Evolutionary conservation across 2,329 filamentous ascomycete species (phyloP), one percentile per base, ranked within the genome.

Genomic region (Colletotrichum abscissum): DNA sequence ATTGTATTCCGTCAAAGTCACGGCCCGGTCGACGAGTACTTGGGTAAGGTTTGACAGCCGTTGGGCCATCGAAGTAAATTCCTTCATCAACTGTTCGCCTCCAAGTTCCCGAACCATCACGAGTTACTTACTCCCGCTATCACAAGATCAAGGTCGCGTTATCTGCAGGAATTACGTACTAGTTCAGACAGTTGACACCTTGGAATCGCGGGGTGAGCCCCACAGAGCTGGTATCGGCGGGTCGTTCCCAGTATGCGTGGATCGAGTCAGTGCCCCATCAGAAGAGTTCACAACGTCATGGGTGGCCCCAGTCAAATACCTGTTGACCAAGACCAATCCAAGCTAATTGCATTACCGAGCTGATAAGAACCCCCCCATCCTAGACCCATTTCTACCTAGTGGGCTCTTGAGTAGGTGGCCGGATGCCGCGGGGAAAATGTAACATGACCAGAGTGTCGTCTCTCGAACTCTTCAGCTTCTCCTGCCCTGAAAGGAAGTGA

Each of bases 151-250:
- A 35, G 28, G 54, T 55, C n/a, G 54, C 26, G 62, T 55, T 64
- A 64, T 64, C n/a, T 64, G n/a, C 19, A 49, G 42, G 8, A 49
- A 55, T 55, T 64, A 64, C 46, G 46, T 64, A 64, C n/a, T 26
- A 64, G 14, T 55, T 64, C 26, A 22, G 35, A 64, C 42, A 55
- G 19, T 64, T 55, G 28, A 55, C 46, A 55, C 19, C 54, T 55
- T 55, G 19, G 19, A 49, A 49, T 49, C 42, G 42, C 42, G 42
- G 42, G 42, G 42, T 49, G 42, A 49, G 42, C 16, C 42, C 42
- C 42, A 49, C 42, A 49, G 8, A 49, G 2, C 42, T 49, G 42
- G 42, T 49, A 49, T 49, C 42, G 42, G 42, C 42, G 42, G 16
- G 42, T 49, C 7, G 19, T 49, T 49, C 42, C 42, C 42, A 49